Base-by-base conservation (phyloP, 2,329 filamentous ascomycete species). In the Colletotrichum lentis region DNA sequence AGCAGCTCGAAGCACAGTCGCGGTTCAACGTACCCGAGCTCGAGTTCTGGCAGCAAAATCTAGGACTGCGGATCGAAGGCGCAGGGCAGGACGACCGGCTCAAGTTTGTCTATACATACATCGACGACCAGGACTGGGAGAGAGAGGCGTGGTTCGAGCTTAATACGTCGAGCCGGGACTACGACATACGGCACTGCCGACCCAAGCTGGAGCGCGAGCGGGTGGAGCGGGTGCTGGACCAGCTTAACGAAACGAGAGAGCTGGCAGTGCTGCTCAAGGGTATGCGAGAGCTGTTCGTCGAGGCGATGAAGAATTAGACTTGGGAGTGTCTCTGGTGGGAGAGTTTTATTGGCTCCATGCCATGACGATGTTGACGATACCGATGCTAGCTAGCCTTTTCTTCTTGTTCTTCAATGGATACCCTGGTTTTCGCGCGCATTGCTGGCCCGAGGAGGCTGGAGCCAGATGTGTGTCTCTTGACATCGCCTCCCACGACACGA, bases 61-160 rank as follows among this genome's bases (percentile, higher is more conserved):
- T 99, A 68, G 94, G 95, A 67, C 79, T 98, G 76, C 85, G 91
- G 69, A 96, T 99, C 75, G 95, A 98, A 76, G 95, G 95, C 1
- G 92, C 92, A 0, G 94, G 93, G 1, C 87, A 88, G 75, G 90
- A 92, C 70, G 94, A 97, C 79, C 86, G 92, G 31, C 83, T 99
- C 73, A 95, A 95, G 79, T 97, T 99, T 77, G 87, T 96, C 2
- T 99, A 93, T 76, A 91, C 89, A 35, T 92, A 96, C 77, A 84
- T 98, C 53, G 89, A 96, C 76, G 93, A 97, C 81, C 88, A 89
- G 74, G 90, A 96, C 76, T 94, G 92, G 90, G 92, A 94, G 73
- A 86, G 89, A 67, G 94, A 98, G 81, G 94, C 92, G 16, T 96
- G 92, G 90, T 98, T 99, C 76, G 95, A 98, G 81, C 83, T 99